Conservation (phyloP, 2,329 filamentous ascomycete genomes). For the Aspergillus latus region DNA sequence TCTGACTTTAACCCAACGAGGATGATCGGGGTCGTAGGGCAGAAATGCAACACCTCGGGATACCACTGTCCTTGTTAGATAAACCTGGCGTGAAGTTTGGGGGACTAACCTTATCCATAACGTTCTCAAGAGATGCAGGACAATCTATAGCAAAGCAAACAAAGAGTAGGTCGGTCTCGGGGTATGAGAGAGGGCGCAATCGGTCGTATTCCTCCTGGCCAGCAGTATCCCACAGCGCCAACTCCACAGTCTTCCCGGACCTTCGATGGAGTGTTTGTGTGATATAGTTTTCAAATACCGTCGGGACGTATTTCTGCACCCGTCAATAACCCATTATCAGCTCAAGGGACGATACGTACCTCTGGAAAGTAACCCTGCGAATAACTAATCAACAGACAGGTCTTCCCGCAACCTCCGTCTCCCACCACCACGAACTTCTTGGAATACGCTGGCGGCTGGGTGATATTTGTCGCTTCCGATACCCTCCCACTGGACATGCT, state of each 20-base stretch:
- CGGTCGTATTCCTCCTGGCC: conserved; percentile 99
- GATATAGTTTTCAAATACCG: conserved; percentile 99
- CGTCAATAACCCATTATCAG: conserved; percentile 4
- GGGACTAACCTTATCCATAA: conserved; percentile 86
- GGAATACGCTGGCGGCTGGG: conserved; percentile 87
- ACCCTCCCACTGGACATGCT: conserved; percentile 71
- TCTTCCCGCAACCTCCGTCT: conserved; percentile 97
- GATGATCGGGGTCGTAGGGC: conserved; percentile 92
- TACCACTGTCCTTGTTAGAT: conserved; percentile 70
- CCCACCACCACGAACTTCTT: conserved; percentile 99
- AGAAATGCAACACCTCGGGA: conserved; percentile 97
- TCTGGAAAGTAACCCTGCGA: conserved; percentile 98
- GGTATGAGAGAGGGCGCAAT: conserved; percentile 91
- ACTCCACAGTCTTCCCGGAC: conserved; percentile 90
- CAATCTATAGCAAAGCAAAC: conserved; percentile 99
- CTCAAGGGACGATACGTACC: conserved; percentile 55
- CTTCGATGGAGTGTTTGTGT: conserved; percentile 87
- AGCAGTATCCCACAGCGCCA: conserved; percentile 97
- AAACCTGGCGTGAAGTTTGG: conserved; percentile 4
- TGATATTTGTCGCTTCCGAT: conserved; percentile 79
- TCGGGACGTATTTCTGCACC: conserved; percentile 94
- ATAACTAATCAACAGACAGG: conserved; percentile 96
- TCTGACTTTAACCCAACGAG: conserved; percentile 97
- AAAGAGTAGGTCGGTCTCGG: conserved; percentile 95
- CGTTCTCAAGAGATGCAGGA: conserved; percentile 95